These are phyloP conservation scores for Naganishia vishniacii DNA, from an alignment of 768 basidiomycete species.

Conservation along the genomic window DNA sequence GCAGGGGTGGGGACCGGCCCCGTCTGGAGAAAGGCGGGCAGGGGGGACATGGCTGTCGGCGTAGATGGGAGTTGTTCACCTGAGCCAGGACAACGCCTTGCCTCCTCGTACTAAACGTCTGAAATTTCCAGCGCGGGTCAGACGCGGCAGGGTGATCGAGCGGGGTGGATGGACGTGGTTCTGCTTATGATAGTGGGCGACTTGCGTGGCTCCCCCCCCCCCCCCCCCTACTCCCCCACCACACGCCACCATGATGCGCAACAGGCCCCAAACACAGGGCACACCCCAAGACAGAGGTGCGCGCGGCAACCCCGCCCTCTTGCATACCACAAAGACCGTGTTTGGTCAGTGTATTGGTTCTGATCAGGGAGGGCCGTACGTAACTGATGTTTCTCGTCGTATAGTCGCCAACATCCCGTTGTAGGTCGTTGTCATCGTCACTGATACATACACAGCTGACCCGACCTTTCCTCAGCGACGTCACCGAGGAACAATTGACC, in stretches of 20 bases:
- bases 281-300: not conserved
- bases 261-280: not conserved
- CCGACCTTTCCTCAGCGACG: constrained; percentile 32
- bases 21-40: not conserved
- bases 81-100: too few relatives aligned
- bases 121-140: not conserved
- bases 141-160: too few relatives aligned
- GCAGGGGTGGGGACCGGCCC: not conserved
- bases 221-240: not conserved
- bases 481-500: constrained; percentile 49
- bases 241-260: constrained; percentile 1
- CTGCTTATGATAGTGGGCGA: too few relatives aligned
- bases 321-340: constrained; percentile 18
- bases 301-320: not conserved
- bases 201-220: not conserved
- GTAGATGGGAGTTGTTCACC: not conserved
- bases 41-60: not conserved
- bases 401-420: constrained; percentile 40
- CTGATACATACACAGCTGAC: not conserved
- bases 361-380: too few relatives aligned
- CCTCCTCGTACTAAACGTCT: too few relatives aligned
- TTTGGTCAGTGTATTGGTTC: not conserved
- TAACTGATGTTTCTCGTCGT: not conserved
- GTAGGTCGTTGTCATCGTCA: constrained; percentile 26
- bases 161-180: too few relatives aligned